Conservation (phyloP, 2,329 filamentous ascomycete species). For the Pyrenochaeta sp. region DNA sequence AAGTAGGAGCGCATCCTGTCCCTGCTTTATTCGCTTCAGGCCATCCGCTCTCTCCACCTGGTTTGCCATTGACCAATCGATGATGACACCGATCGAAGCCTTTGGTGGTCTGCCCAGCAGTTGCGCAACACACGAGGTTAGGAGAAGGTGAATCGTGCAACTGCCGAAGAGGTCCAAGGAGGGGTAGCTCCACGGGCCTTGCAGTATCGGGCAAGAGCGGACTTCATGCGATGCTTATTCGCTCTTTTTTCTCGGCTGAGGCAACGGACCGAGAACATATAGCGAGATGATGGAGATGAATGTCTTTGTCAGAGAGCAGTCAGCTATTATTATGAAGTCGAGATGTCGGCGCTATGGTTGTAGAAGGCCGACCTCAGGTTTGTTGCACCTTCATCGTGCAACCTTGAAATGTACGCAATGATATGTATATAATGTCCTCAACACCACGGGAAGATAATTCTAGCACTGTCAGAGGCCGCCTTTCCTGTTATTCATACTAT, state of each 20-base stretch:
- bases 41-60: neutral
- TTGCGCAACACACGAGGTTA: neutral
- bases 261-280: conserved; percentile 20
- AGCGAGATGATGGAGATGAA: conserved; percentile 14
- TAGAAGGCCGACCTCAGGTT: neutral
- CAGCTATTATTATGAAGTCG: conserved; percentile 8
- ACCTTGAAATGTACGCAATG: neutral
- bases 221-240: conserved; percentile 19
- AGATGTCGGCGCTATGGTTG: neutral
- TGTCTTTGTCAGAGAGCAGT: conserved; percentile 29
- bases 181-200: conserved; percentile 28
- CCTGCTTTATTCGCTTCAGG: neutral
- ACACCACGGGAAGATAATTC: no score
- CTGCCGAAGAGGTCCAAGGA: conserved; percentile 35
- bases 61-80: conserved; percentile 25
- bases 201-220: conserved; percentile 18
- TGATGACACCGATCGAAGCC: conserved; percentile 12
- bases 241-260: conserved; percentile 10
- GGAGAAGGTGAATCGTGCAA: conserved; percentile 17
- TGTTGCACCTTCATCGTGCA: neutral
- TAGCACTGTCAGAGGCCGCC: no score
- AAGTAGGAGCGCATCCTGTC: conserved; percentile 2
- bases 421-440: neutral
- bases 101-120: neutral
- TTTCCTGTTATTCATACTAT: no score